Base-by-base conservation (phyloP, 177 flowering plant species). In the Vitis hybrid region DNA sequence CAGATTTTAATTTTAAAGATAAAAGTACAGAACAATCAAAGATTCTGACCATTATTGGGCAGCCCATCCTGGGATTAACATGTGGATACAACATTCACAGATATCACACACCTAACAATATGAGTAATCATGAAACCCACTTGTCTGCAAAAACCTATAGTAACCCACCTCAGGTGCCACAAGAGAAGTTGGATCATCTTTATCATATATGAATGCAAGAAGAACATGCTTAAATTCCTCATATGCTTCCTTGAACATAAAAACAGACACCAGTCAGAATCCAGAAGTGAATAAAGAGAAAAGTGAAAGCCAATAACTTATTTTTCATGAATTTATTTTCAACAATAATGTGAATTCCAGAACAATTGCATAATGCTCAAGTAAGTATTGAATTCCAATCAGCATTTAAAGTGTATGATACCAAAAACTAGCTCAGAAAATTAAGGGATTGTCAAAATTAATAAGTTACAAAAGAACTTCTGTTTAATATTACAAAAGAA, bases 181-280 rank as follows among this genome's bases (percentile, higher is more conserved):
- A 0, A 98, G 98, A 73, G 99, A 96, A 28, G 77, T 84, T 63
- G 74, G 77, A 78, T 96, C 97, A 77, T 94, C 87, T 82, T 96
- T 89, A 76, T 92, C 93, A 82, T 88, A 96, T 74, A 96, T 87
- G 24, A 96, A 82, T 15, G 98, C 97, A 68, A 96, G 92, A 75
- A 96, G 90, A 54, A 91, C 86, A 78, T 92, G 99, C 88, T 96
- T 96, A 76, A 96, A 96, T 82, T 96, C 99, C 88, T 91, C 99
- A 68, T 96, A 96, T 68, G 98, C 98, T 92, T 96, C 99, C 99
- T 96, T 83, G 70, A 86, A 77, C 67, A 72, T 72, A 75, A 70
- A 69, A 17, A 66, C n/a, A 79, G 51, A 64, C 31, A 72, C 47
- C 47, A 18, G 50, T 80, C 72, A 83, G 71, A 66, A 49, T 9